A percentile compares a stretch with the other conserved stretches of the same genome.
Conservation (phyloP, 768 basidiomycete genomes). For the Leccinellum luteum region DNA sequence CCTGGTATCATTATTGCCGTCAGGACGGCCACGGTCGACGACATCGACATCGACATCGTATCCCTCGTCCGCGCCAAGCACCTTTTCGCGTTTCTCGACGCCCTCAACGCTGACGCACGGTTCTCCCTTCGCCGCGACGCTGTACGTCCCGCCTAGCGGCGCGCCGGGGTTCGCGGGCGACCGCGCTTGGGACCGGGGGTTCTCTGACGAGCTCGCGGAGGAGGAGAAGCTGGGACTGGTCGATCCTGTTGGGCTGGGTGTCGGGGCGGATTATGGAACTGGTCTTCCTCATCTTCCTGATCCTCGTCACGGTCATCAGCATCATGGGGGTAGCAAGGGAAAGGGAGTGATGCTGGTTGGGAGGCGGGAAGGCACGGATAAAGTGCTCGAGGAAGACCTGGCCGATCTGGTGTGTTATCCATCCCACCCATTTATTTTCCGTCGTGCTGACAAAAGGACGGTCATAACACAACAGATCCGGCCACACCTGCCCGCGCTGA, state of each 20-base stretch:
- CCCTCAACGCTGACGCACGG: slow-evolving; percentile 37
- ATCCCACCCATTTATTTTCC: not conserved
- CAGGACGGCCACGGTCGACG: slow-evolving; percentile 14
- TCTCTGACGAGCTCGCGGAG: slow-evolving; percentile 44
- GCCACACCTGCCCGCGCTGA: slow-evolving; percentile 66
- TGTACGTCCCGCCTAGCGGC: slow-evolving; percentile 52
- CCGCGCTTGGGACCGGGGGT: slow-evolving; percentile 65
- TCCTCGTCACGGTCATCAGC: not conserved
- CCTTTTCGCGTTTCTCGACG: slow-evolving; percentile 15
- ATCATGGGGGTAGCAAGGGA: slow-evolving; percentile 31
- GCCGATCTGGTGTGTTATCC: slow-evolving; percentile 55
- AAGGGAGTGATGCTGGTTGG: slow-evolving; percentile 55
- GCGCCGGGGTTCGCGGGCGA: slow-evolving; percentile 80
- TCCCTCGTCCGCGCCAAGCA: slow-evolving; percentile 12
- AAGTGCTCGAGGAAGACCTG: slow-evolving; percentile 50
- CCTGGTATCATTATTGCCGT: slow-evolving; percentile 49
- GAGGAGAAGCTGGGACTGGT: no score
- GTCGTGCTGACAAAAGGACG: not conserved
- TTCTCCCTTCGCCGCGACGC: slow-evolving; percentile 49
- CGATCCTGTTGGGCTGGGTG: slow-evolving; percentile 39
- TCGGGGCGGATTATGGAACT: slow-evolving; percentile 5
- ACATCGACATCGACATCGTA: slow-evolving; percentile 1
- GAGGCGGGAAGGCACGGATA: slow-evolving; percentile 49
- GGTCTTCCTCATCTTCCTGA: not conserved
- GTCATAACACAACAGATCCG: slow-evolving; percentile 50